Conservation (phyloP, 495 filamentous ascomycete genomes). For the Podospora pseudoanserina region DNA sequence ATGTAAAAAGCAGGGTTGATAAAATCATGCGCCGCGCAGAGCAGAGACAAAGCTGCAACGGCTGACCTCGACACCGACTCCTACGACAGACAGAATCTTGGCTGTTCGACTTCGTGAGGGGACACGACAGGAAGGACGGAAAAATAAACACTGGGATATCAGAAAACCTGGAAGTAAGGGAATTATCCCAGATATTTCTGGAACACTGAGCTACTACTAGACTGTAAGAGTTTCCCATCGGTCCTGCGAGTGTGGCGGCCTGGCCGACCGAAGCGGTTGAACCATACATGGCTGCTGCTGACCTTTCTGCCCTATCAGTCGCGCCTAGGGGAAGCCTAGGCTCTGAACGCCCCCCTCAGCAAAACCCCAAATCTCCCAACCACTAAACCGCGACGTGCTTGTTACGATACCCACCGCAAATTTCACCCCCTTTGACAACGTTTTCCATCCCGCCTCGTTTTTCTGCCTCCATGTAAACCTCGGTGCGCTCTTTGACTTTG, state of each 20-base stretch:
- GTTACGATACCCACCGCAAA: constrained; percentile 11
- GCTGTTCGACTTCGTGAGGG: neutral
- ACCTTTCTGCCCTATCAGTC: neutral
- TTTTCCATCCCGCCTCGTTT: neutral
- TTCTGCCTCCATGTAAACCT: neutral
- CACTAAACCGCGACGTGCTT: constrained; percentile 9
- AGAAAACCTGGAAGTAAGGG: neutral
- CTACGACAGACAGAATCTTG: neutral
- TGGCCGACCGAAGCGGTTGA: constrained; percentile 9
- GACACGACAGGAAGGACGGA: no score
- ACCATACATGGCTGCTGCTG: neutral
- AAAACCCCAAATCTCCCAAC: neutral
- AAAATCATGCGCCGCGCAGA: neutral
- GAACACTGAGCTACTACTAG: neutral
- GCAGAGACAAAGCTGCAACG: neutral
- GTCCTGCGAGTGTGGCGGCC: constrained; percentile 3
- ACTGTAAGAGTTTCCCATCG: neutral
- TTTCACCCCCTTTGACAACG: constrained; percentile 8
- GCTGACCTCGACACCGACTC: neutral
- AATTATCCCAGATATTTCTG: neutral
- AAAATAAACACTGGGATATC: no score
- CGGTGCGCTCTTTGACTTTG: constrained; percentile 9
- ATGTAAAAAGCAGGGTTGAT: neutral
- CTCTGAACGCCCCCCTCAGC: neutral
- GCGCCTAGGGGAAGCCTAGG: neutral